A percentile compares a stretch with the other conserved stretches of the same genome.
These are phyloP conservation scores for Hymenoscyphus salicellus DNA, from an alignment of 2,329 filamentous ascomycete species.

Conservation along the genomic window DNA sequence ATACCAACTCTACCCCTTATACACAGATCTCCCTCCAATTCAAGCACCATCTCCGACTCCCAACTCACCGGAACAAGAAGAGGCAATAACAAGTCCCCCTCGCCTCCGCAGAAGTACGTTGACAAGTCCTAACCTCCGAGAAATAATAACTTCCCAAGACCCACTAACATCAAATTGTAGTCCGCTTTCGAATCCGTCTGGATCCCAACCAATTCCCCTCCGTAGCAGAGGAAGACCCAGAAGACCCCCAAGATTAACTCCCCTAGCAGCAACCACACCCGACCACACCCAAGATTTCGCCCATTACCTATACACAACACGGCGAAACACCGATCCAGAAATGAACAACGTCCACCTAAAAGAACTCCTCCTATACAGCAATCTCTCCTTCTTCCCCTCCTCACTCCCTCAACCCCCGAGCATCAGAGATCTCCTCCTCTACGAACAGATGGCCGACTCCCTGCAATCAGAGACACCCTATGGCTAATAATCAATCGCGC, in stretches of 20 bases:
- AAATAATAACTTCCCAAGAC: not conserved
- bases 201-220: not conserved
- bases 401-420: not conserved
- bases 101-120: not conserved
- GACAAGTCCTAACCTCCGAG: not conserved
- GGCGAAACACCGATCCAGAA: not conserved
- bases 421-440: not conserved
- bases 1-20: not conserved
- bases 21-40: not conserved
- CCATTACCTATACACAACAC: not conserved
- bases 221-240: not conserved
- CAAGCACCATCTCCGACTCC: not conserved
- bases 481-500: not conserved
- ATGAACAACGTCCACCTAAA: not conserved
- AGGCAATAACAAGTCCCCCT: not conserved
- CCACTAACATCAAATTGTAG: constrained; percentile 6
- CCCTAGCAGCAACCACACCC: not conserved
- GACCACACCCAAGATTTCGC: not conserved
- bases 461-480: not conserved
- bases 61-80: not conserved
- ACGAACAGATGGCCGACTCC: not conserved
- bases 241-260: not conserved
- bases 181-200: not conserved
- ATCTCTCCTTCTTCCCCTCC: not conserved
- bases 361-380: not conserved